Evolutionary conservation across 2,329 filamentous ascomycete genomes (phyloP), one percentile per base, ranked within the genome.

Genomic region (Fusarium scirpi): DNA sequence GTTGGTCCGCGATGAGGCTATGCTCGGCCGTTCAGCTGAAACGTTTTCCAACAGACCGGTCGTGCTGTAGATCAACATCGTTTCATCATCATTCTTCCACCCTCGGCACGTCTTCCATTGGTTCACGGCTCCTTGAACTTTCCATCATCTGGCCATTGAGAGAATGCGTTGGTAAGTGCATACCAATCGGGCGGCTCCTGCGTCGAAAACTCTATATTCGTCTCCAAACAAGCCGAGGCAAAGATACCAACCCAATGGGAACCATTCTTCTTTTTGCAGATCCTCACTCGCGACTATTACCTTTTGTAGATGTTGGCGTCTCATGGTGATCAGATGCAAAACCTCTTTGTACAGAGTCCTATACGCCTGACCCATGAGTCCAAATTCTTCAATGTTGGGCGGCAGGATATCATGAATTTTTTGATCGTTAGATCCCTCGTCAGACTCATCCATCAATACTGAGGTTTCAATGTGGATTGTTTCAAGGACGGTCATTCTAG

Each of bases 61-160:
- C 27, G 32, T 52, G 18, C 8, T 44, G 22, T 2, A 29, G 24
- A 43, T 41, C n/a, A n/a, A 12, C 11, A 41, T 29, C n/a, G 49
- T 52, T 52, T 52, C 49, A 52, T 52, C 34, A n/a, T 16, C n/a
- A 15, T 27, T 52, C 24, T 18, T 41, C 18, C 18, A 51, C 22
- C 24, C 49, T 52, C 24, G 49, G 34, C 24, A 22, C 5, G 6
- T 40, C 18, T 27, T 8, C n/a, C 6, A 27, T 52, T 8, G 13
- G 34, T 11, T 27, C 11, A 34, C 1, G 5, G 10, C 8, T 12
- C 22, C 22, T 27, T 3, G 22, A 52, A 52, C 18, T 15, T 16
- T 11, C 5, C 49, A 5, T 52, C 34, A 3, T 41, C 15, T 15
- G 5, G 20, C 49, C 49, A 52, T 24, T 52, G 9, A 41, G 13